phyloP scores from a whole-genome alignment of 2,329 filamentous ascomycete species.

The Aspergillus tubingensis region DNA sequence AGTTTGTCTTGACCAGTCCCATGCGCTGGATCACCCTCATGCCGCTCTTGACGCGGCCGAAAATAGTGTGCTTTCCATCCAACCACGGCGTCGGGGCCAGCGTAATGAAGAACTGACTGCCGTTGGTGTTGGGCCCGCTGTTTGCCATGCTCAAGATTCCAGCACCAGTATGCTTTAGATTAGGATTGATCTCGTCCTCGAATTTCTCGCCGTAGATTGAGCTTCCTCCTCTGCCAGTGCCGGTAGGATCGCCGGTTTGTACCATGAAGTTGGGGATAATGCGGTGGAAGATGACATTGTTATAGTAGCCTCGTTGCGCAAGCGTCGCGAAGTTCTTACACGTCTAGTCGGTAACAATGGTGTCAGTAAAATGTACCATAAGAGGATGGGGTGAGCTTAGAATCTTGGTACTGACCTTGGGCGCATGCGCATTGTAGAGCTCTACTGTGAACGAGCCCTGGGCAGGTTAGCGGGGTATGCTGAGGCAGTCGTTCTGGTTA shows the following conservation, averaged over 20 bases:
- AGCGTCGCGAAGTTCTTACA: conserved; percentile 87
- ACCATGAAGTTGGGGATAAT: conserved; percentile 97
- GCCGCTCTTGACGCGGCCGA: conserved; percentile 83
- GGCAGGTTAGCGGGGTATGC: conserved; percentile 18
- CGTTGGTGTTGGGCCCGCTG: conserved; percentile 87
- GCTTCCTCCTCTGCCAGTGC: conserved; percentile 82
- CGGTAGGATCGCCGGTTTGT: conserved; percentile 91
- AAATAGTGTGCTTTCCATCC: conserved; percentile 76
- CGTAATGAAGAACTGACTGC: conserved; percentile 94
- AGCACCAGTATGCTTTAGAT: conserved; percentile 86
- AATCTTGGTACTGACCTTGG: conserved; percentile 54
- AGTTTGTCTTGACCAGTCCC: conserved; percentile 80
- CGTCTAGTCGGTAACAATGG: conserved; percentile 52
- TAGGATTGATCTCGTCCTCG: conserved; percentile 80
- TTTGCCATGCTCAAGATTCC: conserved; percentile 98
- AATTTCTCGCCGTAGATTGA: conserved; percentile 94
- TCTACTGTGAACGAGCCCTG: conserved; percentile 84
- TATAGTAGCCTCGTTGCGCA: conserved; percentile 81
- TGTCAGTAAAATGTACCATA: conserved; percentile 19
- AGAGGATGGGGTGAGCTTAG: background rate
- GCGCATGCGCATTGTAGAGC: conserved; percentile 86
- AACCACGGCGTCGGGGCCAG: conserved; percentile 88
- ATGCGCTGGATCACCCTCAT: conserved; percentile 83
- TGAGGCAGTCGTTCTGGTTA: background rate
- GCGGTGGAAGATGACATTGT: conserved; percentile 83